A percentile compares a stretch with the other conserved stretches of the same genome.
Evolutionary conservation across 140 eudicot genomes (phyloP).

Genomic region (Bidens hawaiensis): DNA sequence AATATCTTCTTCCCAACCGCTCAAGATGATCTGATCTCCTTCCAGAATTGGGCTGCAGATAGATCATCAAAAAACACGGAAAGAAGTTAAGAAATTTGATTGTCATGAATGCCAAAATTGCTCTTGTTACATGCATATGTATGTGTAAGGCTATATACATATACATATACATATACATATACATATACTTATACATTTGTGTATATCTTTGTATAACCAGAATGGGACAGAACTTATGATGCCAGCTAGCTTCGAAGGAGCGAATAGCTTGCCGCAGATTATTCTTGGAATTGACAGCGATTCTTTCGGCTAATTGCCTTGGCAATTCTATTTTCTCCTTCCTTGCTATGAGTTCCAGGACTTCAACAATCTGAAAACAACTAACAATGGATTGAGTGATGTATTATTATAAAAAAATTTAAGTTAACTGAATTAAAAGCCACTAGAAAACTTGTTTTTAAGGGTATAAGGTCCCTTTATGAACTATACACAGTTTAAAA

Average conservation of each 20-base stretch:
- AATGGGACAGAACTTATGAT: constrained; percentile 39
- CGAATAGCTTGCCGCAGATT: constrained; percentile 84
- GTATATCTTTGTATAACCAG: background rate
- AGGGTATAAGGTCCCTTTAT: background rate
- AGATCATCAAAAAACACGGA: constrained; percentile 1
- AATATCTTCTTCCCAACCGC: constrained; percentile 82
- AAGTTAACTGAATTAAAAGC: background rate
- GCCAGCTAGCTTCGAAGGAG: constrained; percentile 77
- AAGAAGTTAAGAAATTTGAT: background rate
- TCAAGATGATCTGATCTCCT: constrained; percentile 57
- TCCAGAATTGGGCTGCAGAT: constrained; percentile 33
- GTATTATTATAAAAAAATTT: too few relatives aligned
- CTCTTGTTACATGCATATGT: background rate
- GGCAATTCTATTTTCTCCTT: constrained; percentile 60
- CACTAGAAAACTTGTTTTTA: background rate
- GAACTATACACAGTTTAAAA: background rate
- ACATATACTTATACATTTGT: background rate
- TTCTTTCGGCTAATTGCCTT: constrained; percentile 44
- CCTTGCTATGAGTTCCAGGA: constrained; percentile 53
- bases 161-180: background rate
- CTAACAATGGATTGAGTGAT: background rate
- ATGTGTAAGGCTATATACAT: background rate
- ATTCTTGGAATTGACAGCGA: constrained; percentile 62
- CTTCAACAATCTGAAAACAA: constrained; percentile 52
- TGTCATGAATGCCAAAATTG: background rate